A percentile compares a stretch with the other conserved stretches of the same genome.
Conservation (phyloP, 345 rosid genomes). For the Sonneratia alba region DNA sequence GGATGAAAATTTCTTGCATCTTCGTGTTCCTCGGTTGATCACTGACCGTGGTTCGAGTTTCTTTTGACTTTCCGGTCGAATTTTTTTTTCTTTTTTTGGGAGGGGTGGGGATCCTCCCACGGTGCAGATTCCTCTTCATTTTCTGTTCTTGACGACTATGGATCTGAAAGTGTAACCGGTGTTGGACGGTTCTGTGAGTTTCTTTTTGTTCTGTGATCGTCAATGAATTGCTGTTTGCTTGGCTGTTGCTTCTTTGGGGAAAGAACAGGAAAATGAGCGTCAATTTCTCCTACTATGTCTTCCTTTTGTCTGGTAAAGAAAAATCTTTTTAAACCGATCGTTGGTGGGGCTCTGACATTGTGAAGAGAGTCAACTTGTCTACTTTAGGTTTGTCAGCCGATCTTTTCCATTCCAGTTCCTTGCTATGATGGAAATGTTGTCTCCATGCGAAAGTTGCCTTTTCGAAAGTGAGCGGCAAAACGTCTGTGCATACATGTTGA, state of each 20-base stretch:
- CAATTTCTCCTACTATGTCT: not conserved
- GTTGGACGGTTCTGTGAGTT: not conserved
- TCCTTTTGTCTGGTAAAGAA: not conserved
- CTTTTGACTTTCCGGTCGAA: not conserved
- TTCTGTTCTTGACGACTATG: not conserved
- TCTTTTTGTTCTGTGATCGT: too few relatives aligned
- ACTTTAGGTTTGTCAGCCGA: not conserved
- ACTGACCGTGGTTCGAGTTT: not conserved
- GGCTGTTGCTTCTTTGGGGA: not conserved
- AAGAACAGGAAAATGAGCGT: not conserved
- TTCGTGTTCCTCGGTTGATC: not conserved
- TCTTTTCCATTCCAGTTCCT: not conserved
- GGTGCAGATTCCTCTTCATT: not conserved
- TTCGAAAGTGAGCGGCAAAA: not conserved
- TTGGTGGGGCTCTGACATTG: slow-evolving; percentile 1
- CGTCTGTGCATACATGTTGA: too few relatives aligned
- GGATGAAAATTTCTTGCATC: too few relatives aligned
- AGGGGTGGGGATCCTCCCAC: not conserved
- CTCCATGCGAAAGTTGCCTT: not conserved
- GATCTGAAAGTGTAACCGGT: not conserved
- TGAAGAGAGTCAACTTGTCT: not conserved
- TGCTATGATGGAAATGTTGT: not conserved
- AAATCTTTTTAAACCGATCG: too few relatives aligned
- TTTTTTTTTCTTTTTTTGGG: not conserved
- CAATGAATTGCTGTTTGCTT: too few relatives aligned